A percentile compares a stretch with the other conserved stretches of the same genome.
Conservation (phyloP, 345 rosid genomes). For the Pseudoturritis turrita region DNA sequence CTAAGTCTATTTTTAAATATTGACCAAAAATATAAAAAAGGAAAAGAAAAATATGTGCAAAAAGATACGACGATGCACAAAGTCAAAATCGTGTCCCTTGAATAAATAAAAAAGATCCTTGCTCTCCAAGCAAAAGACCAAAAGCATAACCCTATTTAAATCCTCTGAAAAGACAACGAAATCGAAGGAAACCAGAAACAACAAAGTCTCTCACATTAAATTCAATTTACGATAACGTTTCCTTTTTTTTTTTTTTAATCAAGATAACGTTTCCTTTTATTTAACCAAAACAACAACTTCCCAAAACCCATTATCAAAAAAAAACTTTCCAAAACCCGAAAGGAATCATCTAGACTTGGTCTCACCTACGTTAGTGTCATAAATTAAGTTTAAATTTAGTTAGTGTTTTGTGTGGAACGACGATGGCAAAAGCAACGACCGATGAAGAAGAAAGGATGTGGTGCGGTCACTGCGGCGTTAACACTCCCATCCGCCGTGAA, state of each 20-base stretch:
- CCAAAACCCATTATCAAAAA: neutral
- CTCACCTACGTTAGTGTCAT: neutral
- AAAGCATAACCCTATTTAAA: neutral
- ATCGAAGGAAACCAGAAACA: neutral
- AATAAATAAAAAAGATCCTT: neutral
- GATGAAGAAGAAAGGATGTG: slow-evolving; percentile 15
- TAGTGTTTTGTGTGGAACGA: neutral
- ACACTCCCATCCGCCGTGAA: slow-evolving; percentile 15
- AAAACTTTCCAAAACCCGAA: neutral
- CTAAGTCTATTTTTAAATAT: neutral
- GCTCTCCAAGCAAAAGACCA: slow-evolving; percentile 11
- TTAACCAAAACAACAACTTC: neutral
- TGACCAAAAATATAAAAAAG: neutral
- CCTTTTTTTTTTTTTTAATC: too few species aligned
- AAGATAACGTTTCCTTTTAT: neutral
- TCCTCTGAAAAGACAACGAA: neutral
- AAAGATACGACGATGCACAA: neutral
- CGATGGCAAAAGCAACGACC: neutral
- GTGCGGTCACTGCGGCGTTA: slow-evolving; percentile 24
- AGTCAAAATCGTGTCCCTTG: neutral
- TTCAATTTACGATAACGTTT: neutral
- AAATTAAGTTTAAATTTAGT: neutral
- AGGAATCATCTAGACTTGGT: neutral
- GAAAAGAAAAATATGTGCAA: neutral
- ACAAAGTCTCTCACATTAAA: neutral